These are phyloP conservation scores for Piromyces sp. DNA, from an alignment of 192 early-diverging fungal species.

Conservation along the genomic window DNA sequence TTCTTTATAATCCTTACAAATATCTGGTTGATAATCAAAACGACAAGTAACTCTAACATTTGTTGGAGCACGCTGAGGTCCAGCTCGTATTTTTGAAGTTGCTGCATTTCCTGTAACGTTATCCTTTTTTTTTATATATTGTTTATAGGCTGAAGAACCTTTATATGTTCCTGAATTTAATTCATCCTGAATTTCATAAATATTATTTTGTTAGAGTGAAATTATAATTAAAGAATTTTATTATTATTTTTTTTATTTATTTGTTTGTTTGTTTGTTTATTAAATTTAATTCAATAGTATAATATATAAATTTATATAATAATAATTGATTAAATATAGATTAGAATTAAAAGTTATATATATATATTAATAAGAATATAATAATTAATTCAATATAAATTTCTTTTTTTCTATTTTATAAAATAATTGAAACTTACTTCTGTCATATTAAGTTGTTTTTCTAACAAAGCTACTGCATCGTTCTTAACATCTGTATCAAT, in stretches of 20 bases:
- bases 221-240: too few relatives aligned
- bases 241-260: not conserved
- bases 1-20: slow-evolving; percentile 90
- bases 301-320: too few relatives aligned
- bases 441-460: not conserved
- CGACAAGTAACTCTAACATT: slow-evolving; percentile 63
- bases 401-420: too few relatives aligned
- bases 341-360: too few relatives aligned
- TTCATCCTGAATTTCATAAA: not conserved
- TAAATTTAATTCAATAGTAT: too few relatives aligned
- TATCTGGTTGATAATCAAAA: slow-evolving; percentile 93
- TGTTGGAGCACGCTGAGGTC: slow-evolving; percentile 48
- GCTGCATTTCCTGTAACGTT: not conserved
- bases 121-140: not conserved
- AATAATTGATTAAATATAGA: too few relatives aligned
- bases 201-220: too few relatives aligned
- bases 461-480: not conserved
- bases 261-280: too few relatives aligned
- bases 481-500: not conserved
- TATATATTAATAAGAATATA: too few relatives aligned
- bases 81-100: slow-evolving; percentile 21
- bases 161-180: not conserved
- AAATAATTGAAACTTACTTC: too few relatives aligned
- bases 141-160: not conserved
- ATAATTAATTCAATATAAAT: too few relatives aligned